Conservation (phyloP, 768 basidiomycete genomes). For the Kondoa malvinella region DNA sequence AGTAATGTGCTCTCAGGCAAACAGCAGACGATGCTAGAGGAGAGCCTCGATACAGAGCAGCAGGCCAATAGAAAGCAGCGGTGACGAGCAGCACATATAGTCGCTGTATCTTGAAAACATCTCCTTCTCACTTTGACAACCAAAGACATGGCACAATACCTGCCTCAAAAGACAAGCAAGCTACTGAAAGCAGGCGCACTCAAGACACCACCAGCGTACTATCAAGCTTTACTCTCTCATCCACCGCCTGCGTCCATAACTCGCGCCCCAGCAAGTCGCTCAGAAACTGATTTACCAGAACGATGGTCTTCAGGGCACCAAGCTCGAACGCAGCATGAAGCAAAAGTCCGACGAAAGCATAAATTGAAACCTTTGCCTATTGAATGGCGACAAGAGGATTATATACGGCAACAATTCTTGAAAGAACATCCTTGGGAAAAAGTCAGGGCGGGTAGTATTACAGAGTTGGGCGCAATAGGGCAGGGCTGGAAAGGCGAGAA, state of each 20-base stretch:
- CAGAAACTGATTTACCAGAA: slow-evolving; percentile 7
- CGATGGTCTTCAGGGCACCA: too few relatives aligned
- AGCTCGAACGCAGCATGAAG: neutral
- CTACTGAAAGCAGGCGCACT: neutral
- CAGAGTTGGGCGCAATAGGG: slow-evolving; percentile 41
- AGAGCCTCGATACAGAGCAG: too few relatives aligned
- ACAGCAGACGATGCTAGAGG: too few relatives aligned
- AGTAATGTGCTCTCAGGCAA: too few relatives aligned
- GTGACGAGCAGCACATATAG: too few relatives aligned
- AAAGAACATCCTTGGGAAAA: slow-evolving; percentile 91
- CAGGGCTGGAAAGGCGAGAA: slow-evolving; percentile 41
- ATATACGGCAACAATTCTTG: slow-evolving; percentile 77
- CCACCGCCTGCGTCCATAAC: slow-evolving; percentile 21
- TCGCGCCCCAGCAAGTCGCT: slow-evolving; percentile 15
- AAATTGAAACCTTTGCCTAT: slow-evolving; percentile 40
- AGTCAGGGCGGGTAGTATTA: slow-evolving; percentile 57
- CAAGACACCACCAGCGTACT: slow-evolving; percentile 19
- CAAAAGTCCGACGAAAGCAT: neutral
- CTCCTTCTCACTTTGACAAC: too few relatives aligned
- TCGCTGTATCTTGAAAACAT: too few relatives aligned
- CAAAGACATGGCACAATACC: neutral
- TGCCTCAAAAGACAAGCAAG: neutral
- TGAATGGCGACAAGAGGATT: slow-evolving; percentile 58
- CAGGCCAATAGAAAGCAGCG: too few relatives aligned
- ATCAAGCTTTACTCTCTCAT: slow-evolving; percentile 17